Evolutionary conservation across 139 green algal genomes (phyloP).

Genomic region (Chlorella vulgaris): DNA sequence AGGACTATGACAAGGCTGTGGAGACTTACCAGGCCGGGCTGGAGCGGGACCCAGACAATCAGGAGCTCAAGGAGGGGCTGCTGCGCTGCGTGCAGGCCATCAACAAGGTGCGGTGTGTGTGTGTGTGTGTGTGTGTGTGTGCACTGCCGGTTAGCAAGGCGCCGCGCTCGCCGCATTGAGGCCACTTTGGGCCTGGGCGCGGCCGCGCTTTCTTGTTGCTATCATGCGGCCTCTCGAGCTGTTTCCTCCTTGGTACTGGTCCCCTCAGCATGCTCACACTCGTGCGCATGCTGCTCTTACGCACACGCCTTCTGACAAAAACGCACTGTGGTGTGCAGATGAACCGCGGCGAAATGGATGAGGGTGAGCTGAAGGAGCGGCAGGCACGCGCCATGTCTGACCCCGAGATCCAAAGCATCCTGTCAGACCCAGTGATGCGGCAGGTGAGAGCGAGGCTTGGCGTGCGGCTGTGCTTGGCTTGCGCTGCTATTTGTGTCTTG

Average conservation of each 20-base stretch:
- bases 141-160: not conserved
- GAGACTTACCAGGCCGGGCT: constrained; percentile 86
- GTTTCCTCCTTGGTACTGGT: too few species aligned
- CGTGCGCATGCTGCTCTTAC: too few species aligned
- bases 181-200: too few species aligned
- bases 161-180: too few species aligned
- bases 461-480: not conserved
- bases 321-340: constrained; percentile 33
- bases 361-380: constrained; percentile 94
- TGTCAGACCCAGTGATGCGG: constrained; percentile 95
- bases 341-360: constrained; percentile 65
- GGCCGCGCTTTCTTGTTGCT: too few species aligned
- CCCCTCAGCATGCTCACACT: too few species aligned
- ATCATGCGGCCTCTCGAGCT: too few species aligned
- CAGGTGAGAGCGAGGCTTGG: constrained; percentile 58
- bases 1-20: constrained; percentile 66
- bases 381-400: constrained; percentile 88
- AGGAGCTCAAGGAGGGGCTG: constrained; percentile 93
- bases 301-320: too few species aligned
- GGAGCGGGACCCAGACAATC: constrained; percentile 85
- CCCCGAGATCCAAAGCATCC: constrained; percentile 94
- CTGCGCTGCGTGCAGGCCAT: constrained; percentile 77
- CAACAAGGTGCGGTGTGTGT: constrained; percentile 52
- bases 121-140: not conserved
- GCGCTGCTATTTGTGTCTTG: not conserved